These are phyloP conservation scores for Willaertia magna DNA, from an alignment of 208 protist genomes.

Conservation along the genomic window DNA sequence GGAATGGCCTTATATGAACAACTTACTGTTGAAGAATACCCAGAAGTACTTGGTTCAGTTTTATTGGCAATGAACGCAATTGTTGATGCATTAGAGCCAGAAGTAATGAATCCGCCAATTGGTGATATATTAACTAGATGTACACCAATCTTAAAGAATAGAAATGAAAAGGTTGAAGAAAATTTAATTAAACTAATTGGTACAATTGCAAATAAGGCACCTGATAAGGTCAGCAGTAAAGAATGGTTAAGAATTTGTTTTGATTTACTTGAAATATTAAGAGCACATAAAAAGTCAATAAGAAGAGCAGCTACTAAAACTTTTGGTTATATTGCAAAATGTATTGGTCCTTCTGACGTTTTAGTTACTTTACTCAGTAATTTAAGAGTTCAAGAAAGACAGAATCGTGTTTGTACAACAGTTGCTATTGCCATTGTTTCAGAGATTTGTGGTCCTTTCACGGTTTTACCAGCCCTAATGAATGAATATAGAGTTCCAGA, in stretches of 20 bases:
- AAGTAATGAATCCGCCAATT: conserved; percentile 85
- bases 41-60: conserved; percentile 87
- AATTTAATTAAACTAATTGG: conserved; percentile 94
- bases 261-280: conserved; percentile 96
- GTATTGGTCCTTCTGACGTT: conserved; percentile 96
- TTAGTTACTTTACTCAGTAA: conserved; percentile 96
- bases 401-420: conserved; percentile 98
- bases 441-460: conserved; percentile 94
- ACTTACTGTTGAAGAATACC: conserved; percentile 88
- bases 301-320: conserved; percentile 85
- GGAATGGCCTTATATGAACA: conserved; percentile 93
- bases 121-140: conserved; percentile 91
- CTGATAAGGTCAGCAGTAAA: conserved; percentile 43
- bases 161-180: conserved; percentile 93
- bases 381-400: conserved; percentile 94
- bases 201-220: conserved; percentile 78
- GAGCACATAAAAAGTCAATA: conserved; percentile 92
- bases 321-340: conserved; percentile 97
- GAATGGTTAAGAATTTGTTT: conserved; percentile 94
- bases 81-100: conserved; percentile 78
- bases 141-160: conserved; percentile 96
- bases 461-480: conserved; percentile 95
- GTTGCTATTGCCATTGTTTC: conserved; percentile 98
- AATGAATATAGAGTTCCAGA: conserved; percentile 98
- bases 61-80: conserved; percentile 88